Percentiles rank a stretch among this genome's conserved stretches.
Evolutionary conservation across 257 asterid genomes (phyloP).

Genomic region (Nicotiana attenuata): DNA sequence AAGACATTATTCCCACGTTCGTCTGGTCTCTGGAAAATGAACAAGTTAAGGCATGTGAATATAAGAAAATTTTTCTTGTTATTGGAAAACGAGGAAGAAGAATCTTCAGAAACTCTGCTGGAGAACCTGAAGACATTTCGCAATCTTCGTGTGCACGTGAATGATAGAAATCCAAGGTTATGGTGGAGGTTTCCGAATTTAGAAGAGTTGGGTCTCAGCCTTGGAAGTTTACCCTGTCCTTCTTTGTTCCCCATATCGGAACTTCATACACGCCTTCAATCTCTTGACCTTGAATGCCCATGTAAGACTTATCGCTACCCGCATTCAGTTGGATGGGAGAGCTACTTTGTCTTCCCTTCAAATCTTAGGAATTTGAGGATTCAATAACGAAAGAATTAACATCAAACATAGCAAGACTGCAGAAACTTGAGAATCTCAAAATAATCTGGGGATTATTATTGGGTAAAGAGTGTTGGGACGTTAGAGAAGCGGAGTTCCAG

Average conservation of each 20-base stretch:
- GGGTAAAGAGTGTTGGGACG: neutral
- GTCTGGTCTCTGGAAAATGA: neutral
- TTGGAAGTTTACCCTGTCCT: neutral
- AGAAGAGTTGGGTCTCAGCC: neutral
- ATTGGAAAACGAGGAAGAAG: neutral
- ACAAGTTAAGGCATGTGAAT: neutral
- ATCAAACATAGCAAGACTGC: neutral
- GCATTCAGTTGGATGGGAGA: neutral
- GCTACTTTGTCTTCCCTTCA: neutral
- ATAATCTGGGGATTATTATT: neutral
- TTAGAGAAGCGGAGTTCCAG: too few relatives aligned
- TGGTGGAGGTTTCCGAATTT: neutral
- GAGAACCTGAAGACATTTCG: neutral
- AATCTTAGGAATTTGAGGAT: neutral
- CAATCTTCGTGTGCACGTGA: rapidly evolving
- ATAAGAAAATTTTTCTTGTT: neutral
- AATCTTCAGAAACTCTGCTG: neutral
- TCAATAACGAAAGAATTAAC: neutral
- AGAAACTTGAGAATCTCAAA: neutral
- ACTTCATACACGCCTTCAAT: neutral
- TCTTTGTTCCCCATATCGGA: neutral
- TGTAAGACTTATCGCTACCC: neutral
- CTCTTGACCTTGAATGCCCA: neutral
- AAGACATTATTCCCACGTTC: neutral
- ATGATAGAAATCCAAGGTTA: neutral